Evolutionary conservation across 352 stramenopile species (phyloP).

Genomic region (Lagenidium sp.): DNA sequence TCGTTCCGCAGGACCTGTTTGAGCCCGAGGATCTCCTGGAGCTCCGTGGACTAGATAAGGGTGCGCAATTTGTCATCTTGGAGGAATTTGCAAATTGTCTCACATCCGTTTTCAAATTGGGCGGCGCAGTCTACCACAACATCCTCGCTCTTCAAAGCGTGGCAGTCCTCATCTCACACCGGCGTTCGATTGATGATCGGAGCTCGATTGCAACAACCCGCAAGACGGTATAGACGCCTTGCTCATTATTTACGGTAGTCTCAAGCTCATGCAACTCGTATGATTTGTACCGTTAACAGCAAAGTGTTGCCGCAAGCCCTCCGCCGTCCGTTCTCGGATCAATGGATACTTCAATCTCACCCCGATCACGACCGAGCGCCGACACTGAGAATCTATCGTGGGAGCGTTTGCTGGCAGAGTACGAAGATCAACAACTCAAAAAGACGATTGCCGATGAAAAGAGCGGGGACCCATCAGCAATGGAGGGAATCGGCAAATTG

Average conservation of each 20-base stretch:
- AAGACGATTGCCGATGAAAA: conserved; percentile 25
- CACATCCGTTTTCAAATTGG: background rate
- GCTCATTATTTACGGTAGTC: too few relatives aligned
- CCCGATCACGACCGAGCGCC: conserved; percentile 31
- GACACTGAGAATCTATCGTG: conserved; percentile 38
- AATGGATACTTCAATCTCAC: conserved; percentile 8
- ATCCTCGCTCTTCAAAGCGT: conserved; percentile 67
- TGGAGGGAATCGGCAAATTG: conserved; percentile 49
- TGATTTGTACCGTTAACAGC: too few relatives aligned
- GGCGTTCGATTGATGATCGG: conserved; percentile 72
- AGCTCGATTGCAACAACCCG: conserved; percentile 39
- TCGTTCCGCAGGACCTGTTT: conserved; percentile 51
- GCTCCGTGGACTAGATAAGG: conserved; percentile 50
- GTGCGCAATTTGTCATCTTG: conserved; percentile 14
- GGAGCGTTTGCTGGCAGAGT: conserved; percentile 51
- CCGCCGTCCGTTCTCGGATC: conserved; percentile 9
- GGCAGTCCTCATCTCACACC: conserved; percentile 61
- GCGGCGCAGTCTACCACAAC: conserved; percentile 59
- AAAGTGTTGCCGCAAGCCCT: conserved; percentile 1
- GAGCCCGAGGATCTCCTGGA: conserved; percentile 64
- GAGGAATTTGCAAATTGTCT: background rate
- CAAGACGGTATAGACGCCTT: too few relatives aligned
- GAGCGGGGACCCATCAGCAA: conserved; percentile 17
- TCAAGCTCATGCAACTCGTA: too few relatives aligned
- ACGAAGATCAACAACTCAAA: conserved; percentile 51